phyloP scores from a whole-genome alignment of 441 rosid genomes.

The Capsella rubella region DNA sequence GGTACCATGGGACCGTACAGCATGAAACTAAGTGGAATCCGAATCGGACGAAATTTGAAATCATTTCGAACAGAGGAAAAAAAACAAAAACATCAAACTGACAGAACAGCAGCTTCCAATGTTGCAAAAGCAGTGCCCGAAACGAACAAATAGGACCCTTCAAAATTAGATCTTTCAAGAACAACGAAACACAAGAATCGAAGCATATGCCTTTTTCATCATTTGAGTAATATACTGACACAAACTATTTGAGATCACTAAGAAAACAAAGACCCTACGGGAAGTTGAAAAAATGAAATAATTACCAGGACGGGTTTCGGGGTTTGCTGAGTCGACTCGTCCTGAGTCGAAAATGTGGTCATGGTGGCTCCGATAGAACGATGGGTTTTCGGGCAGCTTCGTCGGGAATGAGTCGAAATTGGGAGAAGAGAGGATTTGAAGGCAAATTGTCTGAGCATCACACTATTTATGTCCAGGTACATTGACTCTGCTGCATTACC shows the following conservation, averaged over 20 bases:
- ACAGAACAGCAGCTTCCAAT: constrained; percentile 42
- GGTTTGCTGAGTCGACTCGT: constrained; percentile 44
- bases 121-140: constrained; percentile 38
- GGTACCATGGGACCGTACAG: constrained; percentile 31
- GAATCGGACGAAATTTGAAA: constrained; percentile 27
- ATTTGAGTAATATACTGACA: background rate
- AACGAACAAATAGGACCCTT: background rate
- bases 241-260: constrained; percentile 5
- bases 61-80: constrained; percentile 24
- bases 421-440: constrained; percentile 45
- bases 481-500: constrained; percentile 50
- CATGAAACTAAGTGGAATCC: constrained; percentile 38
- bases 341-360: constrained; percentile 50
- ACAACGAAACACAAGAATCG: constrained; percentile 22
- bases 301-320: constrained; percentile 61
- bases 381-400: constrained; percentile 10
- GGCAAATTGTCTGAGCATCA: constrained; percentile 51
- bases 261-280: constrained; percentile 8
- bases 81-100: constrained; percentile 30
- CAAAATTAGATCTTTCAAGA: constrained; percentile 15
- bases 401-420: constrained; percentile 25
- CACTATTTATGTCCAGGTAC: constrained; percentile 61
- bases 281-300: constrained; percentile 5
- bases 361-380: constrained; percentile 52
- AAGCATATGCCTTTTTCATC: constrained; percentile 30